Conservation (phyloP, 2,329 filamentous ascomycete genomes). For the Coniella vitis region DNA sequence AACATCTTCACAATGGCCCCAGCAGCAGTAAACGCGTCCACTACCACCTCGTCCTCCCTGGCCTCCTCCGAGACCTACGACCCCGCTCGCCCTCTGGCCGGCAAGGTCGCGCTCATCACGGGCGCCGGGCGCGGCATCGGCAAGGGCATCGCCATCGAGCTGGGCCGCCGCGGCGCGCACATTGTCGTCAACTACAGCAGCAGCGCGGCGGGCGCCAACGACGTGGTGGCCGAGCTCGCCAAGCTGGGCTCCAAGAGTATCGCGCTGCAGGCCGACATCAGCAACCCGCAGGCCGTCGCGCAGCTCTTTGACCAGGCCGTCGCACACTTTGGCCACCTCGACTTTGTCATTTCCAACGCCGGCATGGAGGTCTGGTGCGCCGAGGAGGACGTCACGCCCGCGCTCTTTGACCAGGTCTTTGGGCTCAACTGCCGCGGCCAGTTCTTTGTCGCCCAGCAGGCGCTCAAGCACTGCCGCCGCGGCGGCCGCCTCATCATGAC, state of each 20-base stretch:
- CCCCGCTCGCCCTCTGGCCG: slow-evolving; percentile 34
- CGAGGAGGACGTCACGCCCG: slow-evolving; percentile 61
- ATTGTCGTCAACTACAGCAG: slow-evolving; percentile 63
- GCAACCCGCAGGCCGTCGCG: slow-evolving; percentile 50
- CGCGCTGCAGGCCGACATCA: slow-evolving; percentile 59
- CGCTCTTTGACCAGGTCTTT: slow-evolving; percentile 67
- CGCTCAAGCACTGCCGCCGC: slow-evolving; percentile 61
- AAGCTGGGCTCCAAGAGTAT: slow-evolving; percentile 50
- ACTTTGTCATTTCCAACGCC: slow-evolving; percentile 68
- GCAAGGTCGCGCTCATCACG: slow-evolving; percentile 56
- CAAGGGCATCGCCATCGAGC: slow-evolving; percentile 58
- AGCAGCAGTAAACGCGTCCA: slow-evolving; percentile 19
- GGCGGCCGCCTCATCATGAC: slow-evolving; percentile 69
- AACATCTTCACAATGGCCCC: slow-evolving; percentile 21
- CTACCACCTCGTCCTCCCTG: not conserved
- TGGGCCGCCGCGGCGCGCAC: slow-evolving; percentile 56
- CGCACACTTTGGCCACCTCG: slow-evolving; percentile 59
- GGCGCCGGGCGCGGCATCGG: slow-evolving; percentile 62
- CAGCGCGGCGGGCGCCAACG: slow-evolving; percentile 47
- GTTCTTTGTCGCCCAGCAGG: slow-evolving; percentile 73
- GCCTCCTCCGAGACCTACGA: slow-evolving; percentile 10
- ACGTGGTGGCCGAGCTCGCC: slow-evolving; percentile 47
- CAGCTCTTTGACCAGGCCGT: slow-evolving; percentile 60
- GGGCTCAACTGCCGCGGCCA: slow-evolving; percentile 64
- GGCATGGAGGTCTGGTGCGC: slow-evolving; percentile 66